Base-by-base conservation (phyloP, 2,329 filamentous ascomycete genomes). In the Cladosporium sp. region DNA sequence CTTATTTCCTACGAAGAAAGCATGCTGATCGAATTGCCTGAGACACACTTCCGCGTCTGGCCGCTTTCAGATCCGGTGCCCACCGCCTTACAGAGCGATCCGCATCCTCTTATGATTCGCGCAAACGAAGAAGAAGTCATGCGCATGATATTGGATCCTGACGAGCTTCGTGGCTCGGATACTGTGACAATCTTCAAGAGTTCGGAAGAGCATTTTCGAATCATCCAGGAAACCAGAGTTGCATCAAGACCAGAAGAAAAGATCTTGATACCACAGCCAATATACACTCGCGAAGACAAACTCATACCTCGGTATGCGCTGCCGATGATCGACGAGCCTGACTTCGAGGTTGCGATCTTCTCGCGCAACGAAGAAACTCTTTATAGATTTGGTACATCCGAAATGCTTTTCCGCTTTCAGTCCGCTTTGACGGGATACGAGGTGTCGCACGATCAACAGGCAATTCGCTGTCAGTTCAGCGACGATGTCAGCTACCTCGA, bases 381-480 rank as follows among this genome's bases (percentile, higher is more conserved):
- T 14, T 70, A 62, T 62, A 66, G 56, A 18, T 71, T 71, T 57
- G 44, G 21, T n/a, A 62, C 63, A 23, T 52, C 67, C 14, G 49
- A 65, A n/a, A 67, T 68, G 26, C 64, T 70, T 12, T 65, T 61
- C 64, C 49, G 44, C 16, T 68, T 71, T 46, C 70, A 70, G 55
- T 64, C 64, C 18, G 69, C 69, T 21, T 65, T 71, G 62, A 70
- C 58, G 62, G 75, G 61, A 65, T 77, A 67, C 67, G 64, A 71
- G 7, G 65, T 71, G 10, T 65, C 68, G 12, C 68, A 69, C 21
- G 68, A 70, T 37, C 68, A 70, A 31, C 53, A 37, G 1, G 58
- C 59, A 18, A 63, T 69, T 14, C 65, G 62, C 16, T 67, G 67
- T 40, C 69, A 68, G 26, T 70, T 69, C 64, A 68, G 65, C 23